Base-by-base conservation (phyloP, 2,329 filamentous ascomycete species). In the Metarhizium guizhouense region DNA sequence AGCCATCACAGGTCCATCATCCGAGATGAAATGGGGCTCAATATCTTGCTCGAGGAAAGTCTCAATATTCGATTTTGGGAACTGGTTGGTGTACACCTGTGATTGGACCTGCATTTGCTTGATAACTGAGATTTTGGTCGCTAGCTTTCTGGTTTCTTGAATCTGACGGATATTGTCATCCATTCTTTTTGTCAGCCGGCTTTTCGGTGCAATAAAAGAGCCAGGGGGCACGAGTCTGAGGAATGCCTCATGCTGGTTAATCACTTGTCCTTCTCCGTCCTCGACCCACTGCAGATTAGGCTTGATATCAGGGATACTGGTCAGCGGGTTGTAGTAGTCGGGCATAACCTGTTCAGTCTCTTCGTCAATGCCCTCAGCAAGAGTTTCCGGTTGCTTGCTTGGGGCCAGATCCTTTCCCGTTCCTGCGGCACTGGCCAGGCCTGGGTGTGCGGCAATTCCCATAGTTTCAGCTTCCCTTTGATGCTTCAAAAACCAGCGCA, bases 101-200 rank as follows among this genome's bases (percentile, higher is more conserved):
- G 91, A 90, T 70, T 99, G 94, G 54, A 97, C 84, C 73, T 99
- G 94, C 94, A 99, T 99, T 74, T 99, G 94, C 75, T 97, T 99
- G 68, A 99, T 94, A 59, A 99, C 90, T 51, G 90, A 87, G 68
- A 99, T 96, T 73, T 97, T 99, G 11, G 91, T 91, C 65, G 91
- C 95, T 34, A 99, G 81, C 68, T 96, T 97, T 62, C 94, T 82
- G 0, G 94, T 99, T 65, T 97, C 93, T 70, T 99, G 94, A 80
- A 99, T 92, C 67, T 96, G 92, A 58, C 84, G 84, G 72, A 97
- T 90, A 64, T 99, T 99, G 55, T 85, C 83, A 63, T 96, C 90
- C 72, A 99, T 87, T 67, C 87, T 93, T 63, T 83, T 84, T 1
- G 87, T 79, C 40, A 99, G 73, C 54, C 80, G 81, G 67, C 91